A percentile compares a stretch with the other conserved stretches of the same genome.
Evolutionary conservation across 495 filamentous ascomycete genomes (phyloP).

Genomic region (Penicillium taxi): DNA sequence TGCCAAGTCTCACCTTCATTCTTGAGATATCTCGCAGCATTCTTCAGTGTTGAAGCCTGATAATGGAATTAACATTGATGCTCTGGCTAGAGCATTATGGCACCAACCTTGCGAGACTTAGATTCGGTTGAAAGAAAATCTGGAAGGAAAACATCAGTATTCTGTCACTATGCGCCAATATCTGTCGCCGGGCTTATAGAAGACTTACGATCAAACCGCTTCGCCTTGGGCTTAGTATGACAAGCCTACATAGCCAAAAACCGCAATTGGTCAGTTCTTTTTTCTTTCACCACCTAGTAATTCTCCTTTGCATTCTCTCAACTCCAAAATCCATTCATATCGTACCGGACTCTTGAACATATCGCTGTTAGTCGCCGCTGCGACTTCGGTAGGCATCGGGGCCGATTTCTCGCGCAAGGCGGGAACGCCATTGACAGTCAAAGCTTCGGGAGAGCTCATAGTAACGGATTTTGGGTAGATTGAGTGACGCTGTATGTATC

Average conservation of each 20-base stretch:
- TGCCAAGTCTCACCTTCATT: constrained; percentile 46
- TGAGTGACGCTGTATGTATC: constrained; percentile 8
- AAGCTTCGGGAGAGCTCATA: constrained; percentile 48
- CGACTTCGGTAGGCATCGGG: constrained; percentile 62
- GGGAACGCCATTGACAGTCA: constrained; percentile 64
- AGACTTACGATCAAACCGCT: constrained; percentile 74
- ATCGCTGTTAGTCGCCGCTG: constrained; percentile 67
- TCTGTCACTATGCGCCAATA: neutral
- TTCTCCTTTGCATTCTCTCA: neutral
- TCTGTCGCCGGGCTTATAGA: neutral
- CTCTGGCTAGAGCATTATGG: neutral
- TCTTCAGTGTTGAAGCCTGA: constrained; percentile 62
- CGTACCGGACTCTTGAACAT: constrained; percentile 73
- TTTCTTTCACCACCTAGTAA: too few relatives aligned
- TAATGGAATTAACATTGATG: neutral
- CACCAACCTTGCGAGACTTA: constrained; percentile 32
- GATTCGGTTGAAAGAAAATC: constrained; percentile 34
- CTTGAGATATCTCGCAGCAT: constrained; percentile 65
- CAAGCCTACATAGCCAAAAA: constrained; percentile 31
- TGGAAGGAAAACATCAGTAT: constrained; percentile 3
- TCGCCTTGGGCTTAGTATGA: constrained; percentile 67
- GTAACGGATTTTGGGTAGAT: constrained; percentile 2
- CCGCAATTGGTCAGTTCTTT: constrained; percentile 3
- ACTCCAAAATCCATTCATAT: neutral
- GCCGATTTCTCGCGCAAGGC: constrained; percentile 61